A percentile compares a stretch with the other conserved stretches of the same genome.
phyloP scores from a whole-genome alignment of 2,329 filamentous ascomycete species.

The Ambrosiella beaveri region DNA sequence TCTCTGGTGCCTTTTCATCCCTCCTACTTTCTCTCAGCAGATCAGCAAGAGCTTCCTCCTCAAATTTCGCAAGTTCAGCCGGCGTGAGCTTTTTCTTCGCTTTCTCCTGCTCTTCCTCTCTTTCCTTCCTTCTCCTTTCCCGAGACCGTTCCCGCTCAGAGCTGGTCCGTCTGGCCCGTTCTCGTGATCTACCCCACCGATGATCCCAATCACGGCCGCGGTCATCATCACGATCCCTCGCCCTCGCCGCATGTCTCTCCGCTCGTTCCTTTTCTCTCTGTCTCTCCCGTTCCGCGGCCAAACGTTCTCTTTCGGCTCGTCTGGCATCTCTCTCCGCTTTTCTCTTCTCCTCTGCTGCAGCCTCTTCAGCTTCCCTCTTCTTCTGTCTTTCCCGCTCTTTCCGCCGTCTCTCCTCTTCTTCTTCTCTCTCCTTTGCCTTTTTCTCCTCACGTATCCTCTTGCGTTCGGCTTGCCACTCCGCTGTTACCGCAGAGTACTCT shows the following conservation, averaged over 20 bases:
- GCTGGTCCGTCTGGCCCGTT: slow-evolving; percentile 7
- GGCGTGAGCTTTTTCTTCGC: slow-evolving; percentile 39
- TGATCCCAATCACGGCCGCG: slow-evolving; percentile 9
- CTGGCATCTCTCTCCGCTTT: slow-evolving; percentile 34
- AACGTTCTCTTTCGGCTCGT: slow-evolving; percentile 33
- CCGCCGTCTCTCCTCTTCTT: slow-evolving; percentile 43
- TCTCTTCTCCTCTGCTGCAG: slow-evolving; percentile 32
- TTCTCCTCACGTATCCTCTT: slow-evolving; percentile 44
- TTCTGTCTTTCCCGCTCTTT: slow-evolving; percentile 40
- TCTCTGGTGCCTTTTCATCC: slow-evolving; percentile 31
- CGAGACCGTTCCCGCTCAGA: slow-evolving; percentile 15
- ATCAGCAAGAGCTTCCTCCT: slow-evolving; percentile 40
- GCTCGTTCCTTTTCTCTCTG: slow-evolving; percentile 23
- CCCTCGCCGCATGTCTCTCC: slow-evolving; percentile 17
- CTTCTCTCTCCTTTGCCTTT: slow-evolving; percentile 38
- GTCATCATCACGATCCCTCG: slow-evolving; percentile 16
- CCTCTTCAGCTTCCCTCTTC: slow-evolving; percentile 29
- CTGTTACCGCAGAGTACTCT: slow-evolving; percentile 52
- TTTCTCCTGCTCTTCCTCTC: slow-evolving; percentile 23
- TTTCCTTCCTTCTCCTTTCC: slow-evolving; percentile 20
- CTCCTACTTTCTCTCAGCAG: slow-evolving; percentile 42
- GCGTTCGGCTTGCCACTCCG: slow-evolving; percentile 40
- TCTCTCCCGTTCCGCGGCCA: slow-evolving; percentile 37
- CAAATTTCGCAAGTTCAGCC: slow-evolving; percentile 39
- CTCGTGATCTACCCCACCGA: slow-evolving; percentile 13